Evolutionary conservation across 257 asterid species (phyloP).

Genomic region (Rhazya stricta): DNA sequence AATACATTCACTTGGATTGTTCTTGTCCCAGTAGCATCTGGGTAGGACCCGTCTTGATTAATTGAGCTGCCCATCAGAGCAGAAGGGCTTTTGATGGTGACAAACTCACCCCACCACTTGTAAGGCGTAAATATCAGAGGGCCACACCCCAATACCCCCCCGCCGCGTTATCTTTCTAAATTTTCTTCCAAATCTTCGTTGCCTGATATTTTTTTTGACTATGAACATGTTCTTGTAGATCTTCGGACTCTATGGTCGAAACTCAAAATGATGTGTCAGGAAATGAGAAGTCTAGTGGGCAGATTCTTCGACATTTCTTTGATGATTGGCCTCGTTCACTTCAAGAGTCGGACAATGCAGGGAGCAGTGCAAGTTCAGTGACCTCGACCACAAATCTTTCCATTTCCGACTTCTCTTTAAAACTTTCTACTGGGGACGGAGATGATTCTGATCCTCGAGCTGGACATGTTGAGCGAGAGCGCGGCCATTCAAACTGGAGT

Average conservation of each 20-base stretch:
- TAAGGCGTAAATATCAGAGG: neutral
- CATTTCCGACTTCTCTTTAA: slow-evolving; percentile 68
- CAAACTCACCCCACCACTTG: slow-evolving; percentile 47
- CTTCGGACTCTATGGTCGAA: slow-evolving; percentile 35
- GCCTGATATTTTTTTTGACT: slow-evolving; percentile 8
- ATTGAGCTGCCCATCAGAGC: slow-evolving; percentile 13
- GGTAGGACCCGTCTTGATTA: slow-evolving; percentile 34
- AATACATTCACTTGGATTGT: slow-evolving; percentile 29
- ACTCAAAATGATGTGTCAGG: slow-evolving; percentile 22
- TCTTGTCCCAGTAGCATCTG: slow-evolving; percentile 38
- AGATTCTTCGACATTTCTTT: slow-evolving; percentile 60
- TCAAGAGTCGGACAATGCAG: slow-evolving; percentile 30
- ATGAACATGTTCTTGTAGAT: slow-evolving; percentile 31
- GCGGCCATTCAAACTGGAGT: slow-evolving; percentile 36
- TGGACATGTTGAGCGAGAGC: slow-evolving; percentile 26
- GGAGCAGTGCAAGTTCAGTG: slow-evolving; percentile 17
- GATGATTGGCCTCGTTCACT: slow-evolving; percentile 76
- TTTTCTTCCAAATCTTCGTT: neutral
- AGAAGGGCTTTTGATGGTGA: slow-evolving; percentile 21
- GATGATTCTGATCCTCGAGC: slow-evolving; percentile 23
- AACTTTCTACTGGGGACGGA: slow-evolving; percentile 58
- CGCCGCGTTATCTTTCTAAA: too few species aligned
- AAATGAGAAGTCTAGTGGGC: slow-evolving; percentile 31
- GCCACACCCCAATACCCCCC: neutral
- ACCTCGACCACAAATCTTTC: slow-evolving; percentile 53